Base-by-base conservation (phyloP, 768 basidiomycete genomes). In the Tricholoma sp. region DNA sequence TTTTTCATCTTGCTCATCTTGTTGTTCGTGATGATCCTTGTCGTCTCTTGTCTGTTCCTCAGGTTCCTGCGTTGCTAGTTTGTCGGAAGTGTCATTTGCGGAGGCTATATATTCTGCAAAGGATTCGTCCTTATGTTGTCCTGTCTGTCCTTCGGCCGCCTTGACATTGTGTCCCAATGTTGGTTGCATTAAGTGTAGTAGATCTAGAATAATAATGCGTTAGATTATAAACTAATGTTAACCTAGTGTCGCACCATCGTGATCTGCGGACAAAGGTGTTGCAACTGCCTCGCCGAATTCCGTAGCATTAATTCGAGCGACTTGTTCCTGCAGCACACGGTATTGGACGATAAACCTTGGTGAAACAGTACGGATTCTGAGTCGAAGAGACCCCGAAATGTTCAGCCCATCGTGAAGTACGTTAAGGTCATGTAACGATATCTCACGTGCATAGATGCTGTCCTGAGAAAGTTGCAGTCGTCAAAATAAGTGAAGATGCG, bases 341-440 rank as follows among this genome's bases (percentile, higher is more conserved):
- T 85, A 90, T 49, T 84, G 84, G 27, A 77, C 69, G 41, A 87
- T 85, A 60, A 90, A 89, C 50, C 88, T 79, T 32, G 88, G 83
- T 0, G 69, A 59, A 29, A 69, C 62, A 8, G 74, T 64, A 50
- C 74, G 79, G 46, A 89, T 69, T 52, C 75, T 76, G 45, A 89
- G 72, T 41, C 84, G 84, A 51, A 90, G 76, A 5, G 85, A 84
- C 29, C 88, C 88, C 62, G 72, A 59, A 56, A 86, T 68, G 60
- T 80, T 79, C 64, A 82, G 79, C 57, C 79, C 83, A 64, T 88
- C 86, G 65, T 89, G 86, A 29, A 89, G 69, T 45, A 83, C 74
- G 66, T 86, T 84, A 47, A 90, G 74, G 65, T 90, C 88, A 66
- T 89, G 88, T 49, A 90, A 72, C 55, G 83, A 83, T 54, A 86